A percentile compares a stretch with the other conserved stretches of the same genome.
These are phyloP conservation scores for Penicillium macrosclerotiorum DNA, from an alignment of 495 filamentous ascomycete species.

Conservation along the genomic window DNA sequence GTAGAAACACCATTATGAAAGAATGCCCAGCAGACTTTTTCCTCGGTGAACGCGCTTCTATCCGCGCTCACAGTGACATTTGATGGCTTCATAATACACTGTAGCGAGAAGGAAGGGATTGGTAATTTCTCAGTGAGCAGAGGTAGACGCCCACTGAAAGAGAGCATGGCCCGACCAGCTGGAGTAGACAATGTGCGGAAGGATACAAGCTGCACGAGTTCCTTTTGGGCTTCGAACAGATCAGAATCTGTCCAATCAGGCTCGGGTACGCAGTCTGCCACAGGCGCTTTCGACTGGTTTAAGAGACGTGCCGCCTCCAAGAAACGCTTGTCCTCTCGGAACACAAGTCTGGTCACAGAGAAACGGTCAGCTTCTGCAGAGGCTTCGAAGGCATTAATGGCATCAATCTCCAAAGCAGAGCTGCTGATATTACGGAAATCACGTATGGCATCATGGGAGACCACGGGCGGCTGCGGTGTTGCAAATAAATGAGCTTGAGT, in stretches of 20 bases:
- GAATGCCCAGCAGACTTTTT: constrained; percentile 96
- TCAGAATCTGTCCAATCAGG: constrained; percentile 80
- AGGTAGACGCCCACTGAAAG: constrained; percentile 79
- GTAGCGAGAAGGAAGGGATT: constrained; percentile 81
- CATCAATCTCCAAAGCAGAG: constrained; percentile 57
- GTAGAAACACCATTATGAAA: constrained; percentile 94
- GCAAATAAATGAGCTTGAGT: constrained; percentile 30
- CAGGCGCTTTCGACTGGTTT: constrained; percentile 70
- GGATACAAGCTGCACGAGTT: constrained; percentile 77
- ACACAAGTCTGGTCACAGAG: constrained; percentile 77
- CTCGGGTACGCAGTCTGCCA: constrained; percentile 72
- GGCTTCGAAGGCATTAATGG: constrained; percentile 59
- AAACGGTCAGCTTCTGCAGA: constrained; percentile 76
- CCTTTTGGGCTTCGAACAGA: constrained; percentile 90
- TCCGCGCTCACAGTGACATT: constrained; percentile 89
- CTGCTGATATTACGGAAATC: constrained; percentile 74
- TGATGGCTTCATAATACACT: constrained; percentile 84
- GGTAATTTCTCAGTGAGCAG: constrained; percentile 86
- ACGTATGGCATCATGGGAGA: constrained; percentile 62
- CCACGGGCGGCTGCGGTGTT: constrained; percentile 38
- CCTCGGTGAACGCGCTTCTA: constrained; percentile 77
- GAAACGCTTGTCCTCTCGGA: constrained; percentile 85
- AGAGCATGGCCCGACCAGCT: constrained; percentile 76
- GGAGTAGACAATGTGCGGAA: constrained; percentile 85
- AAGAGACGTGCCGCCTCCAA: constrained; percentile 76